Evolutionary conservation across 148 eudicot species (phyloP).

Genomic region (Camellia lanceoleosa): DNA sequence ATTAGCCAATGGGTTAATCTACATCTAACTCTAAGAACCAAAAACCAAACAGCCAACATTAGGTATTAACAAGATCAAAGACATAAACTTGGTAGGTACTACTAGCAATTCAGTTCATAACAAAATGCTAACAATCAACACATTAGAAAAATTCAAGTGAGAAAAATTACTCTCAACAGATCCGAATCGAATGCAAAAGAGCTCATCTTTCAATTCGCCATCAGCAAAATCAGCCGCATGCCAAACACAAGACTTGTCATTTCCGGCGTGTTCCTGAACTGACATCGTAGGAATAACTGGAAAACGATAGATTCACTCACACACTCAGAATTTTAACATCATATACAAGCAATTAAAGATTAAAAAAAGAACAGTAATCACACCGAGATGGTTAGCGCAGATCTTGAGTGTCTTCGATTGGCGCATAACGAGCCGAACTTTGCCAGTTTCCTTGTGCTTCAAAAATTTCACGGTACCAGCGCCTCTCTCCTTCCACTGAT

Average conservation of each 20-base stretch:
- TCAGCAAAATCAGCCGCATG: constrained; percentile 89
- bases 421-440: constrained; percentile 90
- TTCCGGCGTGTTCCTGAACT: constrained; percentile 92
- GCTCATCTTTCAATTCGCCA: constrained; percentile 85
- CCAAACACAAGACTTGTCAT: constrained; percentile 96
- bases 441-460: constrained; percentile 78
- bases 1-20: not conserved
- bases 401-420: constrained; percentile 93
- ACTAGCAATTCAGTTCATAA: not conserved
- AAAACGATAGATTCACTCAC: not conserved
- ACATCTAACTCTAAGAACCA: not conserved
- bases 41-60: not conserved
- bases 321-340: not conserved
- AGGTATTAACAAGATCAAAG: not conserved
- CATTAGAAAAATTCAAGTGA: not conserved
- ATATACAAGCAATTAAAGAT: not conserved
- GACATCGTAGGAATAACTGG: constrained; percentile 67
- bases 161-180: constrained; percentile 63
- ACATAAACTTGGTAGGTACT: not conserved
- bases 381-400: constrained; percentile 92
- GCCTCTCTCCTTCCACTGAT: constrained; percentile 98
- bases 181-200: constrained; percentile 68
- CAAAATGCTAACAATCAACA: not conserved
- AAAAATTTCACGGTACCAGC: constrained; percentile 77
- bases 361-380: not conserved